phyloP scores from a whole-genome alignment of 2,329 filamentous ascomycete species.

The Tricladium varicosporioides region DNA sequence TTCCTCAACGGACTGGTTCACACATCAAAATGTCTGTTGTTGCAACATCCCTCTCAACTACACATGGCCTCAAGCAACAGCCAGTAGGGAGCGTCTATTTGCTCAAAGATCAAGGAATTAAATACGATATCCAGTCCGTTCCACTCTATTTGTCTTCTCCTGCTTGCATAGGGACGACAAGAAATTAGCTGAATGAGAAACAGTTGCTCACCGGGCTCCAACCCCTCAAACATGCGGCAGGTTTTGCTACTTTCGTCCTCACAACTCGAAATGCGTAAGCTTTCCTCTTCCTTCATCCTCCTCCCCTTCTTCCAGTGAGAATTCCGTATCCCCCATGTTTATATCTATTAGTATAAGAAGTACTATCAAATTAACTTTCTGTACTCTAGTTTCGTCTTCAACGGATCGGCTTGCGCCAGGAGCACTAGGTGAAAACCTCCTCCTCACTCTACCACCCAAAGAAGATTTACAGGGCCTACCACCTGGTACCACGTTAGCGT shows the following conservation, averaged over 20 bases:
- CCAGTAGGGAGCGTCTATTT: not conserved
- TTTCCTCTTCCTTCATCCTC: not conserved
- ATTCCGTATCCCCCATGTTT: too few species aligned
- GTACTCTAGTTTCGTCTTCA: not conserved
- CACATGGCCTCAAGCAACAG: not conserved
- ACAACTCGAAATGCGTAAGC: not conserved
- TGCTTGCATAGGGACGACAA: not conserved
- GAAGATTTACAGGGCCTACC: conserved; percentile 16
- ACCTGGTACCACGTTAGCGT: conserved; percentile 18
- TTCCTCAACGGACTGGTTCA: not conserved
- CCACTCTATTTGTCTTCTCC: not conserved
- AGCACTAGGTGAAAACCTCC: conserved; percentile 27
- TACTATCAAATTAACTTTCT: too few species aligned
- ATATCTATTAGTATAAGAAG: too few species aligned
- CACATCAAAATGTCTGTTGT: not conserved
- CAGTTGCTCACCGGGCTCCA: not conserved
- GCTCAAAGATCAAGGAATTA: not conserved
- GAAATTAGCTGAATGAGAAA: not conserved
- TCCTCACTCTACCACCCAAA: conserved; percentile 13
- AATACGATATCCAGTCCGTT: conserved; percentile 1
- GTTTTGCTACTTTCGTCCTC: not conserved
- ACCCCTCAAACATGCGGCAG: not conserved
- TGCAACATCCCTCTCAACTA: not conserved
- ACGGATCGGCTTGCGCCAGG: conserved; percentile 15
- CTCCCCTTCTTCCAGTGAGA: conserved; percentile 13